Base-by-base conservation (phyloP, 306 rosid genomes). In the Quercus glauca region DNA sequence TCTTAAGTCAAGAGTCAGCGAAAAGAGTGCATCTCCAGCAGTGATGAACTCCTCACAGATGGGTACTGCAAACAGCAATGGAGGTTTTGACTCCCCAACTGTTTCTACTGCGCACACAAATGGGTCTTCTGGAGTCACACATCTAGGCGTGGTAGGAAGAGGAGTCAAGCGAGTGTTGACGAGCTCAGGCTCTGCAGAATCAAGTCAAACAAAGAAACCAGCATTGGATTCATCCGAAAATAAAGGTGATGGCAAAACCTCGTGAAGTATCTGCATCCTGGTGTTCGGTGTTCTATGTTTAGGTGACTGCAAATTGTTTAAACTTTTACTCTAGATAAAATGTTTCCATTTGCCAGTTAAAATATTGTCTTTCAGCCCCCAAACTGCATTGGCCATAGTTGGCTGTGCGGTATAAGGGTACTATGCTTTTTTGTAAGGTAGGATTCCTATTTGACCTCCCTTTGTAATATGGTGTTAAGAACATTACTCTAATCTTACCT, bases 91-190 rank as follows among this genome's bases (percentile, higher is more conserved):
- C 85, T 86, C 98, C 51, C 96, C 99, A 68, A 90, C 98, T 71
- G 81, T 83, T 60, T 93, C 99, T 63, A 93, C 99, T 52, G 96
- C 91, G 55, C 96, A 86, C 80, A 74, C 96, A 4, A 91, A 92
- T 76, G 97, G 91, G 41, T 68, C 97, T 53, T 55, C 97, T 76
- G 95, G 80, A 69, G 94, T 95, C 84, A 95, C 98, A 41, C 94
- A 95, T 80, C 99, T 95, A 64, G 99, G 99, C 2, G 94, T 95
- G 76, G 96, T 95, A 6, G 99, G 99, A 80, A 90, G 99, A 86
- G 99, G 99, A 75, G 96, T 95, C 55, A 95, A 93, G 88, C 91
- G 99, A 73, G 85, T 88, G 29, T 79, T 87, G 61, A 79, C 74
- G 75, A 87, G 68, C 65, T 76, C 92, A 4, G 83, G 81, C 78